Evolutionary conservation across 495 filamentous ascomycete species (phyloP).

Genomic region (Penicillium verhagenii): DNA sequence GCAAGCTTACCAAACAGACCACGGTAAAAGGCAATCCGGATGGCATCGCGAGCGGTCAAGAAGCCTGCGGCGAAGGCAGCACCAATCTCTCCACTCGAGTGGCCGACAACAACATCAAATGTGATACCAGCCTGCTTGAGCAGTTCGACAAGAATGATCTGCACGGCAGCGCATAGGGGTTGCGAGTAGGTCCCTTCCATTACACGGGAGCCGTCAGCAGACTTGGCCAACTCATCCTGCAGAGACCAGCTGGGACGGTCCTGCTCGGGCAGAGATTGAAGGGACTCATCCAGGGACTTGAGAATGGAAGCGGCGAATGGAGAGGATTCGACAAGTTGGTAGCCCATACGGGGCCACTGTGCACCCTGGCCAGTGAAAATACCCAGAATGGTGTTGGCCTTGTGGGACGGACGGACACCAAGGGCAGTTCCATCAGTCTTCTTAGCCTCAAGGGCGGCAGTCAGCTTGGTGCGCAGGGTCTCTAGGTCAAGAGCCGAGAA

Average conservation of each 20-base stretch:
- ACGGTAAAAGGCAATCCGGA: constrained; percentile 50
- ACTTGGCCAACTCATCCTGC: neutral
- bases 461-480: neutral
- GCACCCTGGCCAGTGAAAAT: constrained; percentile 50
- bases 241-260: constrained; percentile 16
- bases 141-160: constrained; percentile 27
- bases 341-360: constrained; percentile 38
- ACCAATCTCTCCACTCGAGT: constrained; percentile 35
- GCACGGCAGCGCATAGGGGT: constrained; percentile 35
- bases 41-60: constrained; percentile 32
- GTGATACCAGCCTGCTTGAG: constrained; percentile 11
- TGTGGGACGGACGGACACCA: neutral
- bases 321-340: constrained; percentile 25
- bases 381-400: constrained; percentile 2
- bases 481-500: neutral
- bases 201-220: constrained; percentile 7
- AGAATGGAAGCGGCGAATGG: neutral
- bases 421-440: constrained; percentile 4
- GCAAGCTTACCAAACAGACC: constrained; percentile 23
- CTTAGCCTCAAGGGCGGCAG: neutral
- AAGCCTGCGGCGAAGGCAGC: constrained; percentile 33
- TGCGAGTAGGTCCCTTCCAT: constrained; percentile 35
- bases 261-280: neutral
- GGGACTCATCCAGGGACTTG: neutral
- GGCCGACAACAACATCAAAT: constrained; percentile 21